These are phyloP conservation scores for Somion occarium DNA, from an alignment of 1,284 basidiomycete genomes.

Conservation along the genomic window DNA sequence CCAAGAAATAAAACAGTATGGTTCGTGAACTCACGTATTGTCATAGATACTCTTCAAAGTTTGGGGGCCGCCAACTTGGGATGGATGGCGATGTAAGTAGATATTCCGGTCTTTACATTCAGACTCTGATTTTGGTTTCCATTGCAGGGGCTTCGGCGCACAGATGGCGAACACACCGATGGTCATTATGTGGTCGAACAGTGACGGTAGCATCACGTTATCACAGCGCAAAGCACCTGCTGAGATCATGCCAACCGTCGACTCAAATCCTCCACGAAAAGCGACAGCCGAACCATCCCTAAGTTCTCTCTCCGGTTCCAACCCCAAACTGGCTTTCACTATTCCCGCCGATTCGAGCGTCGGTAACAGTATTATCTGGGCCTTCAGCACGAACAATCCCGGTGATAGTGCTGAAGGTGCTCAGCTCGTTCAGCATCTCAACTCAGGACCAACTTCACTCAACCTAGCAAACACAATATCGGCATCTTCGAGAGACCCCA, in stretches of 20 bases:
- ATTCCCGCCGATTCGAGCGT: slow-evolving; percentile 15
- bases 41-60: slow-evolving; percentile 12
- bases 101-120: neutral
- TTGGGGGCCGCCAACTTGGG: slow-evolving; percentile 4
- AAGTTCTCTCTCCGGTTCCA: slow-evolving; percentile 20
- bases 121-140: neutral
- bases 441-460: slow-evolving; percentile 26
- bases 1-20: neutral
- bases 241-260: slow-evolving; percentile 29
- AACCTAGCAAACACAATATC: slow-evolving; percentile 21
- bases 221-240: slow-evolving; percentile 32
- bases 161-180: slow-evolving; percentile 30
- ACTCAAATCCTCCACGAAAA: slow-evolving; percentile 24
- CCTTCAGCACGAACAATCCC: slow-evolving; percentile 32
- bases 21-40: neutral
- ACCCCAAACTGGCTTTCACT: slow-evolving; percentile 16
- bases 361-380: slow-evolving; percentile 35
- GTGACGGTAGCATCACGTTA: slow-evolving; percentile 33
- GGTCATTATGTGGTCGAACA: slow-evolving; percentile 40
- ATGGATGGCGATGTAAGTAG: slow-evolving; percentile 16
- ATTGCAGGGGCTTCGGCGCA: slow-evolving; percentile 26
- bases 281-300: slow-evolving; percentile 20
- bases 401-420: slow-evolving; percentile 21
- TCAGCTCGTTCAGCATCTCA: slow-evolving; percentile 29
- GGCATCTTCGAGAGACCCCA: slow-evolving; percentile 11